These are phyloP conservation scores for Apiotrichum veenhuisii DNA, from an alignment of 1,284 basidiomycete genomes.

Conservation along the genomic window DNA sequence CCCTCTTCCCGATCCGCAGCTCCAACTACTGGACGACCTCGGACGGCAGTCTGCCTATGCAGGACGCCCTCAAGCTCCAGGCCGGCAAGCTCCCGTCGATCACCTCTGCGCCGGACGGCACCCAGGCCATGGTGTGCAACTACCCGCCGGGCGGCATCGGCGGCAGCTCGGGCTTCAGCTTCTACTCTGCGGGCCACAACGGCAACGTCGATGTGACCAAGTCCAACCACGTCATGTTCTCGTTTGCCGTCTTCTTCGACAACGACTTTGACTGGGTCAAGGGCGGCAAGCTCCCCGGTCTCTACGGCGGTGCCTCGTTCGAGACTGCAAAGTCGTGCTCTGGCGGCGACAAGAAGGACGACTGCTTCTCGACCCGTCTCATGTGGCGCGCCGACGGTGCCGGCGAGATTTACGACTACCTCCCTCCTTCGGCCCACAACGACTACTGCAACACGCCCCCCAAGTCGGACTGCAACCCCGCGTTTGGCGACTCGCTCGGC, in stretches of 20 bases:
- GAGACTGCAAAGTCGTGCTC: slow-evolving; percentile 43
- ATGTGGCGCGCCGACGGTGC: slow-evolving; percentile 48
- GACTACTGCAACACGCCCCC: slow-evolving; percentile 33
- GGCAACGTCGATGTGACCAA: slow-evolving; percentile 25
- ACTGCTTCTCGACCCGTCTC: slow-evolving; percentile 48
- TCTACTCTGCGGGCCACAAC: slow-evolving; percentile 36
- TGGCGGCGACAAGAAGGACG: slow-evolving; percentile 43
- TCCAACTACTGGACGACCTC: neutral
- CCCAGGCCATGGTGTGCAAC: slow-evolving; percentile 17
- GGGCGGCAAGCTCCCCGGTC: slow-evolving; percentile 51
- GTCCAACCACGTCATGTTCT: slow-evolving; percentile 41
- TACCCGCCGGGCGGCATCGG: slow-evolving; percentile 38
- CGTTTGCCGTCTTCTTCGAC: slow-evolving; percentile 48
- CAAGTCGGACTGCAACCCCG: slow-evolving; percentile 32
- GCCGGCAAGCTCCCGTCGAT: slow-evolving; percentile 31
- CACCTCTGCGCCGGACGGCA: slow-evolving; percentile 39
- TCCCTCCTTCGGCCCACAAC: slow-evolving; percentile 9
- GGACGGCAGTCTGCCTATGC: neutral
- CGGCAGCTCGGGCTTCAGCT: slow-evolving; percentile 33
- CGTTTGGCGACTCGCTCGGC: slow-evolving; percentile 55
- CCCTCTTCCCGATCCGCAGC: neutral
- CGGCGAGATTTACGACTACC: slow-evolving; percentile 47
- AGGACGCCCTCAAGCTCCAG: slow-evolving; percentile 17
- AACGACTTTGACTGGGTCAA: slow-evolving; percentile 46
- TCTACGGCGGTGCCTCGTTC: slow-evolving; percentile 37